Conservation (phyloP, 345 rosid species). For the Cardiospermum halicacabum region DNA sequence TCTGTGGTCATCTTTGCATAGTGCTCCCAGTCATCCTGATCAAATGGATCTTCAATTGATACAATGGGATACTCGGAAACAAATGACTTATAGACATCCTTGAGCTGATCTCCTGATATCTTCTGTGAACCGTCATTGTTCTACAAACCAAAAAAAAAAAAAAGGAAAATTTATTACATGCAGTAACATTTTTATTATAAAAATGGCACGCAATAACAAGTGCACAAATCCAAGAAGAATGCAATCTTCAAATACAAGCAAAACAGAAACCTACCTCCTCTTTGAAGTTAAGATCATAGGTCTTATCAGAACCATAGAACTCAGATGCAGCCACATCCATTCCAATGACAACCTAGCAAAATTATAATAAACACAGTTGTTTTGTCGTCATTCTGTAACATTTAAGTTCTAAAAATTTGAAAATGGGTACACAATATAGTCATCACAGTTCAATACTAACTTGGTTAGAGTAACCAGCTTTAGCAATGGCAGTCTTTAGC, state of each 20-base stretch:
- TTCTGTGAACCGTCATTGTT: constrained; percentile 79
- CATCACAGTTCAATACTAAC: constrained; percentile 32
- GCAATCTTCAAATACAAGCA: background rate
- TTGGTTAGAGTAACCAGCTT: constrained; percentile 89
- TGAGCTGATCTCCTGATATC: constrained; percentile 82
- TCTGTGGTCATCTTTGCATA: constrained; percentile 74
- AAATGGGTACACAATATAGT: background rate
- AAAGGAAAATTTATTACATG: background rate
- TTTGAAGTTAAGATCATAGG: constrained; percentile 85
- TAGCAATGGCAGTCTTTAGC: constrained; percentile 85
- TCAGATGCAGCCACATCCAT: constrained; percentile 99
- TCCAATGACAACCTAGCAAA: constrained; percentile 84
- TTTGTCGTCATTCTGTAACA: background rate
- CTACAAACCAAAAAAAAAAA: constrained; percentile 28
- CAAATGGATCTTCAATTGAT: constrained; percentile 96
- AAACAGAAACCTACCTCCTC: constrained; percentile 50
- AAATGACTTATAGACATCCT: constrained; percentile 87
- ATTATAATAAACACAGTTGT: constrained; percentile 2
- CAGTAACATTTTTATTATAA: no score
- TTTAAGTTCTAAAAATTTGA: background rate
- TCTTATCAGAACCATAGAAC: constrained; percentile 69
- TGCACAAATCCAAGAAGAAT: background rate
- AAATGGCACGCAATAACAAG: no score
- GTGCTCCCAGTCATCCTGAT: constrained; percentile 97
- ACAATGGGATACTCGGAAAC: constrained; percentile 84